Percentiles rank a stretch among this genome's conserved stretches.
Conservation (phyloP, 495 filamentous ascomycete genomes). For the Chaetomium tenue region DNA sequence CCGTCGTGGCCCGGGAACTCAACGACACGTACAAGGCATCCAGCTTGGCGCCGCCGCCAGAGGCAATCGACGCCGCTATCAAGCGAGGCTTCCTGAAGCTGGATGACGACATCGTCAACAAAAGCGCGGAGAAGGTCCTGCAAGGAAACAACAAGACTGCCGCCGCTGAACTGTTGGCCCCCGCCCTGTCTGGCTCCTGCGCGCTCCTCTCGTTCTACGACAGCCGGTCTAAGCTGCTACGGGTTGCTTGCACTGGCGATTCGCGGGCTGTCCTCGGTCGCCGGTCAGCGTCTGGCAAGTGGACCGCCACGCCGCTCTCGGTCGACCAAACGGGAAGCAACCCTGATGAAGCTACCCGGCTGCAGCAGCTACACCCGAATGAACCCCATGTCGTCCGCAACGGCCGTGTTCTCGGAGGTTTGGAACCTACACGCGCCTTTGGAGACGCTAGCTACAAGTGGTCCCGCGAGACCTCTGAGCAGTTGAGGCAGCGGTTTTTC, state of each 20-base stretch:
- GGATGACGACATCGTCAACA: slow-evolving; percentile 90
- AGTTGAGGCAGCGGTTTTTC: slow-evolving; percentile 80
- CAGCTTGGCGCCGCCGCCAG: slow-evolving; percentile 60
- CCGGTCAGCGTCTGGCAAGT: slow-evolving; percentile 74
- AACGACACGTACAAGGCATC: slow-evolving; percentile 86
- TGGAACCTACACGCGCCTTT: slow-evolving; percentile 92
- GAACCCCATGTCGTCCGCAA: slow-evolving; percentile 81
- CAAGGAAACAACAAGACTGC: slow-evolving; percentile 81
- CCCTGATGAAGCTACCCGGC: slow-evolving; percentile 72
- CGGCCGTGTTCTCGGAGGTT: slow-evolving; percentile 83
- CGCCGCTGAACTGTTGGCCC: slow-evolving; percentile 87
- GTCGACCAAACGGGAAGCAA: slow-evolving; percentile 91
- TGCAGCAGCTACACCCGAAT: slow-evolving; percentile 81
- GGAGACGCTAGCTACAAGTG: slow-evolving; percentile 98
- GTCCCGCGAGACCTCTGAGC: slow-evolving; percentile 75
- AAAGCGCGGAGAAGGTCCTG: slow-evolving; percentile 81
- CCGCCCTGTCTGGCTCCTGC: slow-evolving; percentile 92
- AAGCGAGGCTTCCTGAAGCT: slow-evolving; percentile 85
- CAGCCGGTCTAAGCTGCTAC: slow-evolving; percentile 72
- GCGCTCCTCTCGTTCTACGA: slow-evolving; percentile 97
- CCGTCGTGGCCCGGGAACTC: slow-evolving; percentile 89
- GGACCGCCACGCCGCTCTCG: slow-evolving; percentile 84
- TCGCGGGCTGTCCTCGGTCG: slow-evolving; percentile 90
- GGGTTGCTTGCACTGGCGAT: slow-evolving; percentile 92
- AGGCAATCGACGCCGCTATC: slow-evolving; percentile 84